These are phyloP conservation scores for Selaginella moellendorffii DNA, from an alignment of 75 land plant species.

Conservation along the genomic window DNA sequence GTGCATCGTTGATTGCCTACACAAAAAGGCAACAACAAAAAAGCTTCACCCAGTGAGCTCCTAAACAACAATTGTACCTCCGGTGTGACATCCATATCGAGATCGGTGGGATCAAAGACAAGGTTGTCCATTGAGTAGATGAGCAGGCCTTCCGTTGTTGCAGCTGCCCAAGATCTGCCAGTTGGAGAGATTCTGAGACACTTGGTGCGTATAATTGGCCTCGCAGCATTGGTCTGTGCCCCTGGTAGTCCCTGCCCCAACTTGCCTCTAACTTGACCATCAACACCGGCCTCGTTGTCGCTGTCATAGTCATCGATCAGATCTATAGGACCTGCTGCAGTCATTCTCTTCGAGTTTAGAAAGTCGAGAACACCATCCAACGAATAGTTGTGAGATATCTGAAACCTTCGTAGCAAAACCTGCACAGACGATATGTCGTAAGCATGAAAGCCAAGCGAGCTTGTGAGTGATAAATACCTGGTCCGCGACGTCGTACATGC, in stretches of 20 bases:
- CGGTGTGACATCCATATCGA: constrained; percentile 88
- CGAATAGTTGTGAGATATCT: constrained; percentile 56
- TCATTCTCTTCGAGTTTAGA: constrained; percentile 90
- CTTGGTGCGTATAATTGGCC: constrained; percentile 62
- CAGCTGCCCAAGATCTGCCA: constrained; percentile 85
- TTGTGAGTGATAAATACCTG: constrained; percentile 36
- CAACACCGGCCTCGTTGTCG: constrained; percentile 47
- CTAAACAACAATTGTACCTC: too few relatives aligned
- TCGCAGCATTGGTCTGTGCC: constrained; percentile 44
- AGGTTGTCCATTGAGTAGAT: constrained; percentile 76
- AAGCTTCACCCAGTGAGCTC: too few relatives aligned
- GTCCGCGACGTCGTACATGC: constrained; percentile 95
- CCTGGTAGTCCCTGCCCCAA: constrained; percentile 67
- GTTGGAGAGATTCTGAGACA: constrained; percentile 78
- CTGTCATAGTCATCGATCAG: constrained; percentile 69
- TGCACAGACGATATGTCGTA: constrained; percentile 13
- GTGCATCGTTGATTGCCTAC: too few relatives aligned
- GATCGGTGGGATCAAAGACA: constrained; percentile 89
- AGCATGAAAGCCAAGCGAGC: not conserved
- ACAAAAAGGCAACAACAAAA: too few relatives aligned
- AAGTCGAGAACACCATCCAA: constrained; percentile 85
- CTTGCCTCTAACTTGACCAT: constrained; percentile 40
- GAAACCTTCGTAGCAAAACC: constrained; percentile 83
- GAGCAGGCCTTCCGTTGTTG: constrained; percentile 87
- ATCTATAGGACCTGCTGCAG: constrained; percentile 82